A percentile compares a stretch with the other conserved stretches of the same genome.
These are phyloP conservation scores for Cenchrus purpureus DNA, from an alignment of 176 grass and related monocot genomes.

Conservation along the genomic window DNA sequence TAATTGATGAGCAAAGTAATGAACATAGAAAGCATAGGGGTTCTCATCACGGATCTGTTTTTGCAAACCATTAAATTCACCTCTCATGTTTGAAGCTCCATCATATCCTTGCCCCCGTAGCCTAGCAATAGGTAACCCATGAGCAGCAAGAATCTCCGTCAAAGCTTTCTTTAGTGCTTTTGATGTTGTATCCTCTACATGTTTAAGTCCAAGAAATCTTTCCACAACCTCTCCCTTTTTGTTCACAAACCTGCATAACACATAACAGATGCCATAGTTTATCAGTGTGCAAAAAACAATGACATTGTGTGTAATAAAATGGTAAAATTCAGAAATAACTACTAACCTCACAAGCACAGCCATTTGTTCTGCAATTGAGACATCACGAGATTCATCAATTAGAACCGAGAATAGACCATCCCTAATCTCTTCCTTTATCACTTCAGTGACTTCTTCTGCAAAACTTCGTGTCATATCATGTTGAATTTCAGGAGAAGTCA, in stretches of 20 bases:
- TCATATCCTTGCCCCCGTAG: background rate
- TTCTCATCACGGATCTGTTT: no score
- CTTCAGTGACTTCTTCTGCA: no score
- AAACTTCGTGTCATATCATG: no score
- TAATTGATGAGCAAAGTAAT: background rate
- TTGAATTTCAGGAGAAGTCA: no score
- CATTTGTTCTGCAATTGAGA: background rate
- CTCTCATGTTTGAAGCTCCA: slow-evolving; percentile 3
- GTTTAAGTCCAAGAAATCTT: background rate
- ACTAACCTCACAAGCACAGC: slow-evolving; percentile 7
- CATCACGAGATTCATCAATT: background rate
- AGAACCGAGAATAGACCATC: no score
- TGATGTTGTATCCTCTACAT: background rate
- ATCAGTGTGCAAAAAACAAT: background rate
- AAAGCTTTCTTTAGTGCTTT: background rate
- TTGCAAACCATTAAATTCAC: no score
- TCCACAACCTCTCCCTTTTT: background rate
- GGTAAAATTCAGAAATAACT: background rate
- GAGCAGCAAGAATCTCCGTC: background rate
- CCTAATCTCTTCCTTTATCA: no score
- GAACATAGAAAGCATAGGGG: background rate
- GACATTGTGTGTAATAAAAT: background rate
- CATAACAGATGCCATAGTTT: background rate
- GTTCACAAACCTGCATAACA: background rate
- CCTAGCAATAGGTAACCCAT: background rate